Evolutionary conservation across 2,329 filamentous ascomycete genomes (phyloP).

Genomic region (Proliferodiscus dingleyae): DNA sequence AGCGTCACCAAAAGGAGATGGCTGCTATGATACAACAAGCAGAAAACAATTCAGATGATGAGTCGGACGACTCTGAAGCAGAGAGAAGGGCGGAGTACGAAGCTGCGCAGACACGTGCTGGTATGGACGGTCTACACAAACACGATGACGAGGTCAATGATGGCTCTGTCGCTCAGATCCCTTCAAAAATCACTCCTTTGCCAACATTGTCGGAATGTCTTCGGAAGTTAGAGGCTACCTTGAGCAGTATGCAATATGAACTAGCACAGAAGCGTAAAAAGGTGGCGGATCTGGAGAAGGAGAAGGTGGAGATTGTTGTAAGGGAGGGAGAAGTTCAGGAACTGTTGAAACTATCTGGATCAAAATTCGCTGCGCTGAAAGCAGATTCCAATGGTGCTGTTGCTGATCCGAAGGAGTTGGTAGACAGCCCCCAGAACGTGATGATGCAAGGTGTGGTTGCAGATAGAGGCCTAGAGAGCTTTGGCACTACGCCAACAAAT

Average conservation of each 20-base stretch:
- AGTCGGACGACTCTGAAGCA: constrained; percentile 64
- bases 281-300: constrained; percentile 62
- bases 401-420: constrained; percentile 17
- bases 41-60: constrained; percentile 60
- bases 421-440: constrained; percentile 10
- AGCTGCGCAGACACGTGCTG: constrained; percentile 76
- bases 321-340: constrained; percentile 77
- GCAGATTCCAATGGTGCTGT: constrained; percentile 39
- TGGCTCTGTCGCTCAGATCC: constrained; percentile 21
- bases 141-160: constrained; percentile 37
- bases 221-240: constrained; percentile 54
- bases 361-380: constrained; percentile 59
- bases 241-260: constrained; percentile 59
- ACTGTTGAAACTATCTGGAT: constrained; percentile 74
- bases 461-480: constrained; percentile 35
- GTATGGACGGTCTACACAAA: constrained; percentile 67
- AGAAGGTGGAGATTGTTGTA: constrained; percentile 62
- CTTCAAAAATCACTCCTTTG: constrained; percentile 67
- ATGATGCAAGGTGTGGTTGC: constrained; percentile 8
- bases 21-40: constrained; percentile 76
- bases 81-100: constrained; percentile 80
- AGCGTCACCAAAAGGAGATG: constrained; percentile 69
- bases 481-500: constrained; percentile 34
- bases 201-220: constrained; percentile 68
- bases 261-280: constrained; percentile 55